Evolutionary conservation across 371 early-diverging fungal genomes (phyloP), one percentile per base, ranked within the genome.

Genomic region (Phascolomyces articulosus): DNA sequence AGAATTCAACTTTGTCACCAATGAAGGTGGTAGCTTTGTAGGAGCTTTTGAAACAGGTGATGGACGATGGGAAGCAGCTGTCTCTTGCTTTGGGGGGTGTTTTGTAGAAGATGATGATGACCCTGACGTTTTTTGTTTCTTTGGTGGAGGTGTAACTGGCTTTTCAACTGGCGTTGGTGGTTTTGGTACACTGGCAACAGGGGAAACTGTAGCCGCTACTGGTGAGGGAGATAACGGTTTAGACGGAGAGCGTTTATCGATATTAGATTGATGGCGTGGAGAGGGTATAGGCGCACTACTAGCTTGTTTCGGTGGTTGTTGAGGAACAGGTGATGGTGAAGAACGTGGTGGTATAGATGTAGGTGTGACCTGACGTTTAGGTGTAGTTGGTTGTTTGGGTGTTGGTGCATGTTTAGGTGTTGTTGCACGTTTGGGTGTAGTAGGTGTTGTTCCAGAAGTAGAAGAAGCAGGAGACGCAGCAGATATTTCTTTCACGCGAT

Each of bases 1-100:
- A 4, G 70, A 62, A 38, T 72, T 70, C 13, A 76, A 29, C 24
- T 67, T 69, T 20, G 66, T 44, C 9, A 55, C 21, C n/a, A 77
- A 49, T 3, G 64, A 26, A n/a, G 74, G 65, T 29, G 58, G 68
- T 21, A 75, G 62, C 28, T 66, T 69, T 40, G 27, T 40, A 47
- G 69, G 64, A 20, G 38, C 34, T 9, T 34, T 21, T 18, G 60
- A 24, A 23, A 34, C 23, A 13, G 62, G 13, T 31, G 62, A 29
- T 47, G 60, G 47, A 47, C 28, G 31, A 3, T 58, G 31, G 2
- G 1, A 1, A 38, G 26, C 4, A 0, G 40, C 20, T 58, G 40
- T 10, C 40, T 31, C 49, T 29, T 27, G 2, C 2, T 44, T 44
- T 44, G 44, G 44, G 4, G 15, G 44, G 16, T 8, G 44, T 44